Base-by-base conservation (phyloP, 2,329 filamentous ascomycete genomes). In the Delphinella strobiligena region DNA sequence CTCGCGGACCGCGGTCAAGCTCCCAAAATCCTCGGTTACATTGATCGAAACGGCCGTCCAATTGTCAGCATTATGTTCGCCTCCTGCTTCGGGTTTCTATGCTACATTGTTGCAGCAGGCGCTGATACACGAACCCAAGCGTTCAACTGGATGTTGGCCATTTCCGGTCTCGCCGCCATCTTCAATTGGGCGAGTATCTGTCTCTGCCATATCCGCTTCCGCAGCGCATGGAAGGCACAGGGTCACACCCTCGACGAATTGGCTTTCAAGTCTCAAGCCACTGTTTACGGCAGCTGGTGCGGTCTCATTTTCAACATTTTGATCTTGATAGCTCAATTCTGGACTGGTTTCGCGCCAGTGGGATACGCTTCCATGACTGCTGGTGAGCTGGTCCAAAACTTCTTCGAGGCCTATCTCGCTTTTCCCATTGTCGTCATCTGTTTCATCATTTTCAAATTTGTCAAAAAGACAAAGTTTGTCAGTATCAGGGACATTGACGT, bases 301-400 rank as follows among this genome's bases (percentile, higher is more conserved):
- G 88, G 88, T 17, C 70, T 94, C 41, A 48, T 66, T 22, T 75
- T 93, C 57, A 93, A 94, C 61, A 42, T 71, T 15, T 62, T 89
- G 30, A 78, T 94, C 19, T 70, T 95, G 19, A 56, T 82, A 34
- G 84, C 83, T 1, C 87, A 95, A 58, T 54, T 55, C 47, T 95
- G 86, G 83, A 79, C 82, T 36, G 85, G 82, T 19, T 78, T 83
- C 3, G 87, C 78, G 55, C 87, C 88, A 3, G 71, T 89, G 35
- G 72, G 66, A 17, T 79, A 73, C 53, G 51, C 53, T 4, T 39
- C 60, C 0, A 65, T 66, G 58, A 64, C 65, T 1, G 46, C 63
- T 4, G 32, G 51, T 2, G 57, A 67, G 5, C 64, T 77, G 31
- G 72, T 74, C 0, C 59, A 74, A 46, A 76, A 68, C 48, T 93